Base-by-base conservation (phyloP, 768 basidiomycete genomes). In the Russula emetica region DNA sequence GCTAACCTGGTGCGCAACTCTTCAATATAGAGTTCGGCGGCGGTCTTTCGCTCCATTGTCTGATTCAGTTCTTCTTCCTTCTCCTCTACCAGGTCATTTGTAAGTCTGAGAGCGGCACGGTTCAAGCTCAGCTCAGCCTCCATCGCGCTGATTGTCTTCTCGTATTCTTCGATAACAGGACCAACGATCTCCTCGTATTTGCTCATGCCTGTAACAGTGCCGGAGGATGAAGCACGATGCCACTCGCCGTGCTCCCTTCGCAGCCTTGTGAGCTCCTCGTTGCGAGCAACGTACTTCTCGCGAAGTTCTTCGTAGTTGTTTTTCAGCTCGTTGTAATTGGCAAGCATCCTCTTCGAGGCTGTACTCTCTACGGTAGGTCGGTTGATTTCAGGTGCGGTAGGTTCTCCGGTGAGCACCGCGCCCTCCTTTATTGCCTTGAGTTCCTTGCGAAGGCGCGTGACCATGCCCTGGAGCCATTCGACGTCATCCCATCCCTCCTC, bases 401-500 rank as follows among this genome's bases (percentile, higher is more conserved):
- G 61, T 2, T 72, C 66, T 50, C 66, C 32, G 34, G 70, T 62
- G 22, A 69, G 63, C 68, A 63, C 58, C 4, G 83, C 83, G 20
- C 86, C 85, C 42, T 88, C 87, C 75, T 92, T 95, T 71, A 96
- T 72, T 7, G 73, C 72, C 71, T 93, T 92, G 63, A 98, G 73
- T 69, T 99, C 96, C 73, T 87, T 93, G 54, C 97, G 82, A 55
- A 99, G 77, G 66, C 93, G 87, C 34, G 84, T 78, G 47, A 99
- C 84, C 55, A 88, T 91, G 58, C 83, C 84, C 75, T 98, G 97
- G 50, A 99, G 76, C 87, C 97, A 96, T 72, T 98, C 95, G 2
- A 98, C 78, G 73, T 99, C 97, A 67, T 98, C 96, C 97, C 97
- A 99, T 13, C 97, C 97, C 58, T 94, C 92, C 76, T 99, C 97